Evolutionary conservation across 805 yeast genomes (phyloP).

Genomic region (Candida nanaspora): DNA sequence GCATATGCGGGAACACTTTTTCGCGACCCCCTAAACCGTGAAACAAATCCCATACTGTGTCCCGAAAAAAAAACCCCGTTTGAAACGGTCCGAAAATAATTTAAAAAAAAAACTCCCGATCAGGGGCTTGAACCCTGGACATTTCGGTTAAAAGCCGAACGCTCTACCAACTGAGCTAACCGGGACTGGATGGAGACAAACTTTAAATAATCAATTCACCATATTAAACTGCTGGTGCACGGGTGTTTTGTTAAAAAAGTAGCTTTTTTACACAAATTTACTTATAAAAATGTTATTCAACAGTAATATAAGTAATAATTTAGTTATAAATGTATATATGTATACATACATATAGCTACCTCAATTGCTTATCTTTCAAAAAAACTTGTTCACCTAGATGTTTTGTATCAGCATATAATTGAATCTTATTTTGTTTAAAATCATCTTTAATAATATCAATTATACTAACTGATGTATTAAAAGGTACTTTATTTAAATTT

Average conservation of each 20-base stretch:
- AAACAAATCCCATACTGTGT: no score
- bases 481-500: slow-evolving; percentile 50
- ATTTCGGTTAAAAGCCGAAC: slow-evolving; percentile 62
- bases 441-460: slow-evolving; percentile 43
- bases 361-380: slow-evolving; percentile 40
- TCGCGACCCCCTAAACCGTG: no score
- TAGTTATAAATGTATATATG: no score
- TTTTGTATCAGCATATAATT: slow-evolving; percentile 55
- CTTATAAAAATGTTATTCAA: no score
- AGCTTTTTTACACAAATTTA: no score
- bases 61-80: no score
- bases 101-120: slow-evolving; percentile 32
- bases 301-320: no score
- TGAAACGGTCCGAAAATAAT: background rate
- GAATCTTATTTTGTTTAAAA: slow-evolving; percentile 35
- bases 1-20: no score
- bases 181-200: slow-evolving; percentile 21
- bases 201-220: no score
- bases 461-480: slow-evolving; percentile 67
- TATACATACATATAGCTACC: no score
- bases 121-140: slow-evolving; percentile 62
- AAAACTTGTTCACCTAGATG: slow-evolving; percentile 56
- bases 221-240: no score
- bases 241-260: no score
- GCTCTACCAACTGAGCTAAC: slow-evolving; percentile 67